Evolutionary conservation across 306 rosid genomes (phyloP), one percentile per base, ranked within the genome.

Genomic region (Styphnolobium japonicum): DNA sequence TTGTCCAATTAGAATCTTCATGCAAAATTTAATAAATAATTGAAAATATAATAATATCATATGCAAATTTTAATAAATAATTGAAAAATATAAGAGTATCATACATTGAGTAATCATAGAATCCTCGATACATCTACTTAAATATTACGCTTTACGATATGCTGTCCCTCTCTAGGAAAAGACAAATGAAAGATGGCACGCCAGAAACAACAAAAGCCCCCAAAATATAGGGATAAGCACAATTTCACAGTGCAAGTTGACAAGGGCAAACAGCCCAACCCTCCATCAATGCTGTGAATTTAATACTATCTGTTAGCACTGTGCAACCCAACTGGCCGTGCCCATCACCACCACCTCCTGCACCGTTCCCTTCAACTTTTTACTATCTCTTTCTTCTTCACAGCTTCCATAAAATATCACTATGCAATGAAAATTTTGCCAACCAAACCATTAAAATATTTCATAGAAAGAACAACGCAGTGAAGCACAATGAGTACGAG

Each of bases 171-270:
- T 10, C 34, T 36, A 12, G 11, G 18, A 25, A 25, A 57, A 57
- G 19, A 36, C 10, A 15, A 1, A 6, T 0, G 39, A 33, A 19
- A 29, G 37, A 53, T 43, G 39, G 71, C 78, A 63, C 49, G 71
- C 42, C 74, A 67, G 23, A 78, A 71, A 15, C 58, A 72, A 71
- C 55, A 63, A 10, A n/a, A 72, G 63, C 27, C n/a, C 79, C 84
- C 46, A 10, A 80, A 72, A 46, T 51, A 37, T 25, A 63, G 74
- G 79, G 40, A 80, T 53, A 31, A 62, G 1, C 75, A 77, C 81
- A 57, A 37, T 37, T 71, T 71, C 83, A 16, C 66, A 11, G 19
- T 48, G 16, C 79, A 37, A 45, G 40, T 21, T 49, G 12, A 4
- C 64, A 75, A 5, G 12, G 14, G 27, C 16, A 22, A 36, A 34